Percentiles rank a stretch among this genome's conserved stretches.
phyloP scores from a whole-genome alignment of 148 eudicot genomes.

The Silene conica region DNA sequence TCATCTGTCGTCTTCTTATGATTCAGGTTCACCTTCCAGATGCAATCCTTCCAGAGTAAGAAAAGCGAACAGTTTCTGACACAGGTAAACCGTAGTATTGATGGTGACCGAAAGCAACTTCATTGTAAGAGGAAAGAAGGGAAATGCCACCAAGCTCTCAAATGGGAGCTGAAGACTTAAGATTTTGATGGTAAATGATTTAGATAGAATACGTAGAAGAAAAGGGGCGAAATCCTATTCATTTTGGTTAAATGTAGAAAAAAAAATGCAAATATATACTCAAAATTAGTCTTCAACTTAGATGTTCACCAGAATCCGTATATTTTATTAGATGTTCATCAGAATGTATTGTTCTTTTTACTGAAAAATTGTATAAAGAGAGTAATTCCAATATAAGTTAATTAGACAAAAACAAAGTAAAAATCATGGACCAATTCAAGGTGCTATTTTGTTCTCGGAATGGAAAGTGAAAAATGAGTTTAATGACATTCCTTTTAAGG shows the following conservation, averaged over 20 bases:
- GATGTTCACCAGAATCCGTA: too few relatives aligned
- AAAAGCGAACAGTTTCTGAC: not conserved
- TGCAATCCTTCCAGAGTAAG: constrained; percentile 9
- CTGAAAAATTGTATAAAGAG: too few relatives aligned
- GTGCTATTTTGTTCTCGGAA: too few relatives aligned
- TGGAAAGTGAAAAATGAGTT: too few relatives aligned
- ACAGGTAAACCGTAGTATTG: not conserved
- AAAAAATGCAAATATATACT: not conserved
- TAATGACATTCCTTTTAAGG: too few relatives aligned
- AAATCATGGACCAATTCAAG: too few relatives aligned
- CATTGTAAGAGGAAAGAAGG: not conserved
- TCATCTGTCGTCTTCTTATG: not conserved
- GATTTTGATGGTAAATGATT: not conserved
- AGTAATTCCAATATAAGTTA: too few relatives aligned
- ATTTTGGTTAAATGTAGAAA: too few relatives aligned
- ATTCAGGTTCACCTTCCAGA: constrained; percentile 29
- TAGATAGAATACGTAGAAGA: not conserved
- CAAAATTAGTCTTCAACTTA: not conserved
- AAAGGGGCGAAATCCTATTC: not conserved
- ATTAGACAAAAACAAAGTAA: too few relatives aligned
- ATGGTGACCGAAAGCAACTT: constrained; percentile 1
- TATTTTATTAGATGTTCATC: too few relatives aligned
- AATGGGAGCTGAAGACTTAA: not conserved
- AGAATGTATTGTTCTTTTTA: too few relatives aligned
- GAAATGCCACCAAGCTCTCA: not conserved